Evolutionary conservation across 495 filamentous ascomycete species (phyloP).

Genomic region (Trypethelium eluteriae): DNA sequence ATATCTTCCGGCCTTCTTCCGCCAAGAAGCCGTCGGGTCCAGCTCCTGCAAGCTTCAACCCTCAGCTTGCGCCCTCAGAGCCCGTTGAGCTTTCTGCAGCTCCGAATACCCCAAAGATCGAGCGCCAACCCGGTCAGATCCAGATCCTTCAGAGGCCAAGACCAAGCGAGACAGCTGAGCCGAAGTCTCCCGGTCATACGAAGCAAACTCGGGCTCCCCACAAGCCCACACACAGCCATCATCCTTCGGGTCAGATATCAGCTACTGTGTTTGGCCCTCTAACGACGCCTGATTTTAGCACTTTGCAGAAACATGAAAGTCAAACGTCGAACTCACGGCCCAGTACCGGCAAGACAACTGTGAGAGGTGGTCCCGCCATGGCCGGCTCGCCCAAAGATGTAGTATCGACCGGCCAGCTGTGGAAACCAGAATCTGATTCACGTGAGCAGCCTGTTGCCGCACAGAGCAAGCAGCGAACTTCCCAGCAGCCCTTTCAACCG

Average conservation of each 20-base stretch:
- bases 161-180: neutral
- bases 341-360: neutral
- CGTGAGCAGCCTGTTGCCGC: neutral
- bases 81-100: constrained; percentile 5
- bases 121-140: neutral
- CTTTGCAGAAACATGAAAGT: neutral
- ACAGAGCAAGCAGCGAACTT: neutral
- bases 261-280: neutral
- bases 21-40: neutral
- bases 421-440: neutral
- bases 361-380: neutral
- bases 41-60: neutral
- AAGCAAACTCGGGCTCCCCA: neutral
- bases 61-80: neutral
- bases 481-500: neutral
- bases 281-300: neutral
- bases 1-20: neutral
- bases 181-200: neutral
- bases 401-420: neutral
- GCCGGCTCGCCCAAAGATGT: neutral
- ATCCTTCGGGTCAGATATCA: neutral
- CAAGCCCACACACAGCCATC: neutral
- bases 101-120: neutral
- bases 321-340: neutral
- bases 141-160: constrained; percentile 1